Evolutionary conservation across 1,284 basidiomycete genomes (phyloP).

Genomic region (Athelia sp.): DNA sequence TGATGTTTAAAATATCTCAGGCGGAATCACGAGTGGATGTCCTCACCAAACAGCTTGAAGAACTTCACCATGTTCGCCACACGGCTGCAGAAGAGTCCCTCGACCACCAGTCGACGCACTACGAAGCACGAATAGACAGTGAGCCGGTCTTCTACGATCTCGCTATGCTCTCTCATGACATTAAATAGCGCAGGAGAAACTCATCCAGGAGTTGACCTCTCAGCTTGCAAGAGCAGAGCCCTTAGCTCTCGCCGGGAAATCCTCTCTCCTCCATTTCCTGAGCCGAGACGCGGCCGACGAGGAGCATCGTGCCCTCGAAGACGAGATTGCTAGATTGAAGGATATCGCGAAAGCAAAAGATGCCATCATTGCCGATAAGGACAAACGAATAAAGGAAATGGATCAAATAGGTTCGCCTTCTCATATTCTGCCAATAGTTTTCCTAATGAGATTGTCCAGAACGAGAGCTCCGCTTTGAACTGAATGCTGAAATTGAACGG

Average conservation of each 20-base stretch:
- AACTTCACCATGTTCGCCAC: slow-evolving; percentile 46
- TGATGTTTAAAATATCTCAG: slow-evolving; percentile 20
- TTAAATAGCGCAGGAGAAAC: slow-evolving; percentile 46
- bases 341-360: slow-evolving; percentile 40
- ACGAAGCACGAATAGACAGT: slow-evolving; percentile 51
- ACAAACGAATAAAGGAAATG: slow-evolving; percentile 39
- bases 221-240: slow-evolving; percentile 50
- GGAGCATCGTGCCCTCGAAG: slow-evolving; percentile 50
- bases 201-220: slow-evolving; percentile 53
- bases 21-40: slow-evolving; percentile 40
- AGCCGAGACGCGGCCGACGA: slow-evolving; percentile 69
- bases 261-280: slow-evolving; percentile 54
- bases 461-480: slow-evolving; percentile 44
- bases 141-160: slow-evolving; percentile 12
- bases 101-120: slow-evolving; percentile 39
- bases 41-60: slow-evolving; percentile 50
- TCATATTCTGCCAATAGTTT: slow-evolving; percentile 1
- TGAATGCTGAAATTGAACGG: slow-evolving; percentile 59
- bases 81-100: slow-evolving; percentile 60
- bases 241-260: slow-evolving; percentile 42
- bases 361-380: slow-evolving; percentile 36
- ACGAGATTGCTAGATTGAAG: slow-evolving; percentile 43
- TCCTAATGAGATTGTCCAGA: slow-evolving; percentile 28
- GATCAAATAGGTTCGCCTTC: slow-evolving; percentile 39
- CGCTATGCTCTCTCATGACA: slow-evolving; percentile 1